These are phyloP conservation scores for Fulvia fulva DNA, from an alignment of 2,329 filamentous ascomycete genomes.

Conservation along the genomic window DNA sequence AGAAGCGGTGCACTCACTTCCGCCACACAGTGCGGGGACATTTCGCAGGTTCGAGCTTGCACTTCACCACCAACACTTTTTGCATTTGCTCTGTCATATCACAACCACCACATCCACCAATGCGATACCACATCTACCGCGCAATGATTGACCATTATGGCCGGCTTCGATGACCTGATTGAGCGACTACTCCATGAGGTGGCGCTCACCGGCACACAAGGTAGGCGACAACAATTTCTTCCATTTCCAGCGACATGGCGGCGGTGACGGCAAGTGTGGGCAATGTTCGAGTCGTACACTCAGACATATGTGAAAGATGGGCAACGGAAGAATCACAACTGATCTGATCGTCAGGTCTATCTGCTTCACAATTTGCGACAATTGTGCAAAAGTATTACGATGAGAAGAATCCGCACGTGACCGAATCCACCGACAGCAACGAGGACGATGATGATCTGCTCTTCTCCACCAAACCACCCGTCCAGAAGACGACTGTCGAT, in stretches of 20 bases:
- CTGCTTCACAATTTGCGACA: conserved; percentile 38
- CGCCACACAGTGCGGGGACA: background rate
- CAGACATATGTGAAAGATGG: background rate
- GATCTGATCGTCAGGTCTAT: conserved; percentile 34
- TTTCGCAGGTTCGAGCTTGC: background rate
- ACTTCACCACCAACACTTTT: background rate
- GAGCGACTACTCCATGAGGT: conserved; percentile 57
- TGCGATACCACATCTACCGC: background rate
- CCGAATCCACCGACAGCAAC: background rate
- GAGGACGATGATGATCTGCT: conserved; percentile 19
- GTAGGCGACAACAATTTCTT: conserved; percentile 41
- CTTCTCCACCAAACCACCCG: conserved; percentile 25
- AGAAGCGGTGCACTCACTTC: background rate
- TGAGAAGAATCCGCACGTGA: conserved; percentile 12
- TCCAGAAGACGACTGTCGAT: conserved; percentile 38
- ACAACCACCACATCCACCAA: background rate
- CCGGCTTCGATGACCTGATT: conserved; percentile 54
- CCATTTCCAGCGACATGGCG: background rate
- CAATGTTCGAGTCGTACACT: conserved; percentile 8
- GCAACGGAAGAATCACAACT: background rate
- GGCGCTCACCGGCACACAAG: conserved; percentile 55
- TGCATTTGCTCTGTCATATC: background rate
- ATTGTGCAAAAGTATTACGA: conserved; percentile 39
- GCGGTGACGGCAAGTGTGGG: background rate
- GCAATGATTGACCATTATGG: conserved; percentile 18